A percentile compares a stretch with the other conserved stretches of the same genome.
These are phyloP conservation scores for Lathyrus tuberosus DNA, from an alignment of 306 rosid genomes.

Conservation along the genomic window DNA sequence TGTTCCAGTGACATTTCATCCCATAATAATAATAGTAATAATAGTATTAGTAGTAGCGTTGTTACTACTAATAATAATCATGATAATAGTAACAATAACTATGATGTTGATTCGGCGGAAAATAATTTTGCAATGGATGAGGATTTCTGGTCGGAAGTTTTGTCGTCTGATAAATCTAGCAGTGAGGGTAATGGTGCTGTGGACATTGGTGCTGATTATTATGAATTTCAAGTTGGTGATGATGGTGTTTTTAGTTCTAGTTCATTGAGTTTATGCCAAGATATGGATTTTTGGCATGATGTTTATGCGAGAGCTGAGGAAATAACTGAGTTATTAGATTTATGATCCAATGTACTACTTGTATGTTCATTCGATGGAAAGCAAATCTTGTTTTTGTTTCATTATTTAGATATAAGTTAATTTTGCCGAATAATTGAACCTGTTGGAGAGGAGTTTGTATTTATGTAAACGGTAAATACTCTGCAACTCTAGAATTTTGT, in stretches of 20 bases:
- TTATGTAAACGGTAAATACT: too few species aligned
- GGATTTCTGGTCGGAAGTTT: conserved; percentile 71
- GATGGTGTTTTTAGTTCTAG: conserved; percentile 25
- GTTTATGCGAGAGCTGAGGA: conserved; percentile 59
- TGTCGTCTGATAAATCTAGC: conserved; percentile 45
- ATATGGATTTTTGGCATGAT: conserved; percentile 69
- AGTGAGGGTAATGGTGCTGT: conserved; percentile 16
- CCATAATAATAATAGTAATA: neutral
- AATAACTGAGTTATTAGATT: conserved; percentile 41
- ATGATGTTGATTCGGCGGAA: conserved; percentile 31
- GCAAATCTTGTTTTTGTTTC: neutral
- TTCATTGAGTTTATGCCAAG: conserved; percentile 34
- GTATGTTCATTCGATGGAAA: conserved; percentile 11
- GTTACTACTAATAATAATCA: neutral
- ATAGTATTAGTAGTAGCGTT: neutral
- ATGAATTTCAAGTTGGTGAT: conserved; percentile 25
- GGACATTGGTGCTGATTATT: conserved; percentile 10
- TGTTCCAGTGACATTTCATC: conserved; percentile 65
- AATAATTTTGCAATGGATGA: conserved; percentile 57
- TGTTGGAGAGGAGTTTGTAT: too few species aligned
- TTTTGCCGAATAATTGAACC: too few species aligned
- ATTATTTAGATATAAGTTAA: neutral
- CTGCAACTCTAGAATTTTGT: too few species aligned
- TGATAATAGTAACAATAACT: conserved; percentile 1
- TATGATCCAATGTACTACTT: conserved; percentile 17